Evolutionary conservation across 169 alveolate species (phyloP), one percentile per base, ranked within the genome.

Genomic region (Cryptosporidium parvum): DNA sequence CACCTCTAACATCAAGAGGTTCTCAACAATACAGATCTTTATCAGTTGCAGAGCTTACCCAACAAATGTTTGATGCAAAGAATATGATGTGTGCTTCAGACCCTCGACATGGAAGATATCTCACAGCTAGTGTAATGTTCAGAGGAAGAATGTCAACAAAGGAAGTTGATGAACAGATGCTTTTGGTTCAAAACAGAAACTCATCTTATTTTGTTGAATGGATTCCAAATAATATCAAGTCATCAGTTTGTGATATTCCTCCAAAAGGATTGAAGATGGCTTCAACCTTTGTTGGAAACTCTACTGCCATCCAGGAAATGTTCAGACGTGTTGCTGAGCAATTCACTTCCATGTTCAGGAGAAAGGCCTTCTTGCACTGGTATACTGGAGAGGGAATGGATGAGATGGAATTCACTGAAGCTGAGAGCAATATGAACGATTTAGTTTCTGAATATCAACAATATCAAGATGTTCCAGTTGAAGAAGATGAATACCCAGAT

Each of bases 1-100:
- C 99, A 33, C 99, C 99, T 29, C 96, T 98, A 85, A 97, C 99
- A 44, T 96, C 99, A 85, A 94, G 99, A 86, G 99, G 99, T 70
- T 96, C 99, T 73, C 99, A 98, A 94, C 99, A 97, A 93, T 98
- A 97, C 97, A 96, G 99, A 85, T 99, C 99, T 33, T 95, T 98
- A 61, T 97, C 99, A 53, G 99, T 98, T 39, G 99, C 99, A 33
- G 99, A 98, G 92, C 96, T 98, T 69, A 98, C 99, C 56, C 99
- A 98, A 95, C 99, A 98, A 93, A 97, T 98, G 99, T 98, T 98
- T 95, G 99, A 98, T 91, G 99, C 99, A 84, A 93, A 97, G 96
- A 98, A 98, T 95, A 97, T 98, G 99, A 98, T 98, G 99, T 98
- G 99, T 95, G 99, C 99, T 37, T 96, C 99, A 56, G 99, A 98